A percentile compares a stretch with the other conserved stretches of the same genome.
Conservation (phyloP, 2,329 filamentous ascomycete genomes). For the Aureobasidium sp. region DNA sequence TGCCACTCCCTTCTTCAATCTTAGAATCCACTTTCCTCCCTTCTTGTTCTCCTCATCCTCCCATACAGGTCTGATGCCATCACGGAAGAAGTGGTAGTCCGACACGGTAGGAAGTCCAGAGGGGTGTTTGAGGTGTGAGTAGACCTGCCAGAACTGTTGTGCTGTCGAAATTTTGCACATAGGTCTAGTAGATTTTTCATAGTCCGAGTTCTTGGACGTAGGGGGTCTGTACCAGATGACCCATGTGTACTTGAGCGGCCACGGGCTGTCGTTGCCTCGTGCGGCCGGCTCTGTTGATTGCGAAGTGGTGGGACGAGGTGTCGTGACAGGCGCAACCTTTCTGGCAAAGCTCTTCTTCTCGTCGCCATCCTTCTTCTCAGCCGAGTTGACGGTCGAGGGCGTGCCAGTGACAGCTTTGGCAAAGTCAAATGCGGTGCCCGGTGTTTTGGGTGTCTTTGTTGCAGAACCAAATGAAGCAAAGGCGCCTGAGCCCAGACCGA, state of each 20-base stretch:
- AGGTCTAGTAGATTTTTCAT: constrained; percentile 90
- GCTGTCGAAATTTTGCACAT: constrained; percentile 73
- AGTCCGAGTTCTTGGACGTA: constrained; percentile 94
- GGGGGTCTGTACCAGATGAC: constrained; percentile 96
- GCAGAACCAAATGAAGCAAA: constrained; percentile 88
- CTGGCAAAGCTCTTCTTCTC: constrained; percentile 16
- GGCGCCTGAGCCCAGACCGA: constrained; percentile 87
- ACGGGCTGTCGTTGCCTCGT: constrained; percentile 30
- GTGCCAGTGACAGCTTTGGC: constrained; percentile 46
- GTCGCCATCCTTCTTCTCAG: constrained; percentile 56
- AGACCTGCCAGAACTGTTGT: constrained; percentile 88
- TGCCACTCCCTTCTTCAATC: constrained; percentile 92
- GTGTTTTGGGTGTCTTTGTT: constrained; percentile 78
- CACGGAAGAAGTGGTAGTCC: constrained; percentile 97
- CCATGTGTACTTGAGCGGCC: constrained; percentile 75
- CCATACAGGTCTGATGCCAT: constrained; percentile 94
- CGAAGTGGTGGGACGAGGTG: constrained; percentile 10
- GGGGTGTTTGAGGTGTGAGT: constrained; percentile 80
- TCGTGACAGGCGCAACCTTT: constrained; percentile 12
- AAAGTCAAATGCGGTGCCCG: constrained; percentile 71
- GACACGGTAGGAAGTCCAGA: constrained; percentile 83
- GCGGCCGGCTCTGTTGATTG: constrained; percentile 15
- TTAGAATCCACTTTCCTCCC: constrained; percentile 95
- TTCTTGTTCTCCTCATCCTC: constrained; percentile 95
- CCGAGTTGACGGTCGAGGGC: constrained; percentile 40